Evolutionary conservation across 805 yeast genomes (phyloP), one percentile per base, ranked within the genome.

Genomic region (Spathaspora boniae): DNA sequence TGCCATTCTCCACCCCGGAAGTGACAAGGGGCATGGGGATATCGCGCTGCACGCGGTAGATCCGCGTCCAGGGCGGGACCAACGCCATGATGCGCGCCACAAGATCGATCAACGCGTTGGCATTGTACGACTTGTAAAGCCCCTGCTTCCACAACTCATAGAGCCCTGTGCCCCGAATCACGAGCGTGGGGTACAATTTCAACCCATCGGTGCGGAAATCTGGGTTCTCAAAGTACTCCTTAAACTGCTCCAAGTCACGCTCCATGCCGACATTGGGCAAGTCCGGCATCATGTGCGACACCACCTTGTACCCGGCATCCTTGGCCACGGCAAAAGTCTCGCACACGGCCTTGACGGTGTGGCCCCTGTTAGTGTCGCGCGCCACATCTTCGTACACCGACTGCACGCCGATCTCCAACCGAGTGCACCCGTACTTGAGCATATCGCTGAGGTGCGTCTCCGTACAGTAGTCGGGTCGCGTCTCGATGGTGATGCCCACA

Each of bases 271-370:
- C 97, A 53, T 93, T 93, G 12, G 98, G 98, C 51, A 93, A 71
- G 68, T 93, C 98, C 11, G 98, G 98, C 98, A 93, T 93, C 98
- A 93, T 93, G 65, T 93, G 98, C 46, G 95, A 81, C 16, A 93
- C 98, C 36, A 93, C 95, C 58, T 93, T 93, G 62, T 89, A 93
- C 9, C 98, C 98, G 1, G 98, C 91, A 61, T 93, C 98, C 57
- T 93, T 93, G n/a, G 98, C 95, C 30, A 84, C 78, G 1, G 86
- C 86, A 67, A 93, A 93, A 0, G 98, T 93, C 54, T 91, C 95
- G 61, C 96, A 86, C 7, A 93, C 98, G 2, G 98, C 80, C 57
- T 82, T 83, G 16, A 93, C 98, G 0, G 98, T 93, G 54, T 93
- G 98, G 3, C 98, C 98, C 62, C 98, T 78, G 58, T 93, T 93